Percentiles rank a stretch among this genome's conserved stretches.
phyloP scores from a whole-genome alignment of 163 green algal genomes.

The Scenedesmus sp. region DNA sequence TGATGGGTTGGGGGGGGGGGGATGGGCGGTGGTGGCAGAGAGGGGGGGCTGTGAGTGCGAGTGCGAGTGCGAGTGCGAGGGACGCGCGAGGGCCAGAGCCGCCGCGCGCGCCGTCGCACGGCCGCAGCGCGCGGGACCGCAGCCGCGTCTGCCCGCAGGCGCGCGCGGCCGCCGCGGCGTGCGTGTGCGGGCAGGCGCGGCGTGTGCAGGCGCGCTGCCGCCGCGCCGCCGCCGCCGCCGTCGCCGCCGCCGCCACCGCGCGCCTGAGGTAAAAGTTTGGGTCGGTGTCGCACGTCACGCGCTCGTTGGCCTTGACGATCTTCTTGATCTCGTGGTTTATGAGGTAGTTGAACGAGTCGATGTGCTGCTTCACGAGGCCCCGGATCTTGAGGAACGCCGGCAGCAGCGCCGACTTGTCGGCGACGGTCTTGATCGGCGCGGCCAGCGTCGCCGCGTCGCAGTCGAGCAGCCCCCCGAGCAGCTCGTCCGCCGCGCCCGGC shows the following conservation, averaged over 20 bases:
- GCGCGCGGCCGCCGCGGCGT: no score
- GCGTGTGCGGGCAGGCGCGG: no score
- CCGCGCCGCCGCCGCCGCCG: not conserved
- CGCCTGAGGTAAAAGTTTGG: constrained; percentile 98
- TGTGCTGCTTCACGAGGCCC: constrained; percentile 95
- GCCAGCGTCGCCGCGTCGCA: constrained; percentile 76
- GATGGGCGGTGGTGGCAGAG: no score
- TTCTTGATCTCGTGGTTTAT: constrained; percentile 97
- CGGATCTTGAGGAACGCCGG: constrained; percentile 96
- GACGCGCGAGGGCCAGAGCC: no score
- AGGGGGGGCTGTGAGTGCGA: not conserved
- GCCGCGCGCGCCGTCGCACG: no score
- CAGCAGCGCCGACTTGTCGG: constrained; percentile 98
- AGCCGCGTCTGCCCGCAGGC: no score
- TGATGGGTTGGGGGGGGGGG: no score
- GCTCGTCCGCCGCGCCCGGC: constrained; percentile 14
- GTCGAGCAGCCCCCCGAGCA: constrained; percentile 47
- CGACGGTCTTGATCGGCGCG: constrained; percentile 81
- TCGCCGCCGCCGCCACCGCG: not conserved
- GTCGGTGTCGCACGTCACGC: constrained; percentile 94
- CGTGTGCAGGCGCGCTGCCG: no score
- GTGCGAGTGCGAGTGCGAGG: not conserved
- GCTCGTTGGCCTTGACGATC: constrained; percentile 96
- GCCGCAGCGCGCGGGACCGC: no score
- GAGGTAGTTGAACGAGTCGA: constrained; percentile 99